Conservation (phyloP, 305 asterid genomes). For the Fraxinus xanthoxyloides region DNA sequence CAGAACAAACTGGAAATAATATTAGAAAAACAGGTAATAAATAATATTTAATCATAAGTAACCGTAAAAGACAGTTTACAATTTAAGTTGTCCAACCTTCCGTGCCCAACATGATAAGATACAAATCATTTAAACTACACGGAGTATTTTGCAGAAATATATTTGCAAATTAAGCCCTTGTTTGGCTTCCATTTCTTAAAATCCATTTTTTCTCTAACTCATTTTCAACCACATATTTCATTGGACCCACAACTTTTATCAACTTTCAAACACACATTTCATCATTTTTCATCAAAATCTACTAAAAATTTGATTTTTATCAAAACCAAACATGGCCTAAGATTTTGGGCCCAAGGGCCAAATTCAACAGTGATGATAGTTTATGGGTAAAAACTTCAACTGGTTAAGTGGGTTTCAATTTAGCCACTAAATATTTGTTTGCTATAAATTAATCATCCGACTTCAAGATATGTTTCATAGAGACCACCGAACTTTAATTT, state of each 20-base stretch:
- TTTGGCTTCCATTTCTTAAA: not conserved
- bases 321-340: not conserved
- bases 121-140: not conserved
- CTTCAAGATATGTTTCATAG: not conserved
- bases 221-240: not conserved
- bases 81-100: conserved; percentile 2
- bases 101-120: not conserved
- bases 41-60: not conserved
- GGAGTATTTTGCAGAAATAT: conserved; percentile 6
- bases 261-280: not conserved
- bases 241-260: not conserved
- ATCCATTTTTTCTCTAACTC: not conserved
- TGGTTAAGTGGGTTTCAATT: not conserved
- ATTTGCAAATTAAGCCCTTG: not conserved
- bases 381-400: not conserved
- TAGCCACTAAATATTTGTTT: not conserved
- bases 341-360: not conserved
- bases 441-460: not conserved
- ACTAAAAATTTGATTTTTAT: not conserved
- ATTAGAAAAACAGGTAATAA: not conserved
- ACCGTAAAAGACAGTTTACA: not conserved
- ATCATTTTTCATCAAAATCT: not conserved
- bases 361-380: not conserved
- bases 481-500: not conserved
- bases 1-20: not conserved